phyloP scores from a whole-genome alignment of 2,329 filamentous ascomycete species.

The Aureobasidium mangrovei region DNA sequence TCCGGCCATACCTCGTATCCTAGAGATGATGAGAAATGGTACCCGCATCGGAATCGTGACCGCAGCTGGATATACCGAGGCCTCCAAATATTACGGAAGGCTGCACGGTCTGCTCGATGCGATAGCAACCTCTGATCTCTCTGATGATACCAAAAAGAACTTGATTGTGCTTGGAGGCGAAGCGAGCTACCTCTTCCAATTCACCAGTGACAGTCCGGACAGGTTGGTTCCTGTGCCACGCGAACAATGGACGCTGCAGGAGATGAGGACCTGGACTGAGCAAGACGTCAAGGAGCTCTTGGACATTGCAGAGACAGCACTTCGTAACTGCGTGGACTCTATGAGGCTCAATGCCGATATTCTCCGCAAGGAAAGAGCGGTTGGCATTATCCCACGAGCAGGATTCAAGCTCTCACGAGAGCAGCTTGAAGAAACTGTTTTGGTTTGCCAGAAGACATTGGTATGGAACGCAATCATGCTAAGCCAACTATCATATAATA shows the following conservation, averaged over 20 bases:
- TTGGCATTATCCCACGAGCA: slow-evolving; percentile 39
- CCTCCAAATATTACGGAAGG: slow-evolving; percentile 75
- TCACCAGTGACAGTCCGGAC: slow-evolving; percentile 54
- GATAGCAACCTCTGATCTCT: slow-evolving; percentile 56
- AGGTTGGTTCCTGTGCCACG: slow-evolving; percentile 59
- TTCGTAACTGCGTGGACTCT: slow-evolving; percentile 70
- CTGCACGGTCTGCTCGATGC: slow-evolving; percentile 81
- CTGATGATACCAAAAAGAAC: slow-evolving; percentile 60
- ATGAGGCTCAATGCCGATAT: slow-evolving; percentile 72
- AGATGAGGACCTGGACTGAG: slow-evolving; percentile 71
- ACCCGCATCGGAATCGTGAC: slow-evolving; percentile 93
- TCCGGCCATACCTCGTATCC: slow-evolving; percentile 61
- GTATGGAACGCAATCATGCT: slow-evolving; percentile 20
- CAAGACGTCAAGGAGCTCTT: slow-evolving; percentile 70
- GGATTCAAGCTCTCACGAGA: slow-evolving; percentile 58
- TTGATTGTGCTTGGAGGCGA: slow-evolving; percentile 92
- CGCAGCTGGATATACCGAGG: slow-evolving; percentile 87
- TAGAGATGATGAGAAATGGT: slow-evolving; percentile 64
- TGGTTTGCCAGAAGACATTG: slow-evolving; percentile 86
- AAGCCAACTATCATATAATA: neutral
- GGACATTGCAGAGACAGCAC: slow-evolving; percentile 76
- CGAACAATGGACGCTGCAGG: slow-evolving; percentile 63
- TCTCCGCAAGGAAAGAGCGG: slow-evolving; percentile 72
- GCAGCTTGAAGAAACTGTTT: slow-evolving; percentile 87
- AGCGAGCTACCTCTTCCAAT: slow-evolving; percentile 89